Evolutionary conservation across 306 rosid genomes (phyloP).

Genomic region (Geum urbanum): DNA sequence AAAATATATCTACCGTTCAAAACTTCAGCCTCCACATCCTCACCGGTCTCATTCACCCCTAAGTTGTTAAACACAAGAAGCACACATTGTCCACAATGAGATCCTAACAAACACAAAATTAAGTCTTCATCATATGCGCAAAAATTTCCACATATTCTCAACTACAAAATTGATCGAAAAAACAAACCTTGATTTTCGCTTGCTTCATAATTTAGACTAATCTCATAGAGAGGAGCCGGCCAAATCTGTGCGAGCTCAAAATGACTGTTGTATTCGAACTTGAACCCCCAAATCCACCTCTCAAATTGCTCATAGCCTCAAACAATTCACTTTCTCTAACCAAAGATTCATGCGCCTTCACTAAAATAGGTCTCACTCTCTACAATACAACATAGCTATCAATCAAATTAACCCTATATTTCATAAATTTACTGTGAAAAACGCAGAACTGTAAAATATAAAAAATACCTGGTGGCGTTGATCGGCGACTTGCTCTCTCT

Average conservation of each 20-base stretch:
- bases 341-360: constrained; percentile 62
- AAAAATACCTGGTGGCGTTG: constrained; percentile 64
- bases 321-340: constrained; percentile 44
- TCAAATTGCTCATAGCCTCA: constrained; percentile 42
- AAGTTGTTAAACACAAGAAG: constrained; percentile 59
- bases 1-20: constrained; percentile 45
- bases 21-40: constrained; percentile 72
- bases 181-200: constrained; percentile 44
- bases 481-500: constrained; percentile 65
- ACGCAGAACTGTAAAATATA: background rate
- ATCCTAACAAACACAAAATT: constrained; percentile 38
- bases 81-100: constrained; percentile 35
- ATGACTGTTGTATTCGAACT: constrained; percentile 34
- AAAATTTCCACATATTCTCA: background rate
- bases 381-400: constrained; percentile 18
- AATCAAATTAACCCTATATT: too few species aligned
- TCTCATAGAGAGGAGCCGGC: constrained; percentile 57
- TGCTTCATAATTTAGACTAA: constrained; percentile 36
- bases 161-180: background rate
- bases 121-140: background rate
- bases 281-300: constrained; percentile 31
- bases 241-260: constrained; percentile 48
- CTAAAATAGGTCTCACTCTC: constrained; percentile 64
- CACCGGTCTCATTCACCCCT: constrained; percentile 57
- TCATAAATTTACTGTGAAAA: too few species aligned